These are phyloP conservation scores for Sideroxylon spinosum DNA, from an alignment of 179 eudicot species.

Conservation along the genomic window DNA sequence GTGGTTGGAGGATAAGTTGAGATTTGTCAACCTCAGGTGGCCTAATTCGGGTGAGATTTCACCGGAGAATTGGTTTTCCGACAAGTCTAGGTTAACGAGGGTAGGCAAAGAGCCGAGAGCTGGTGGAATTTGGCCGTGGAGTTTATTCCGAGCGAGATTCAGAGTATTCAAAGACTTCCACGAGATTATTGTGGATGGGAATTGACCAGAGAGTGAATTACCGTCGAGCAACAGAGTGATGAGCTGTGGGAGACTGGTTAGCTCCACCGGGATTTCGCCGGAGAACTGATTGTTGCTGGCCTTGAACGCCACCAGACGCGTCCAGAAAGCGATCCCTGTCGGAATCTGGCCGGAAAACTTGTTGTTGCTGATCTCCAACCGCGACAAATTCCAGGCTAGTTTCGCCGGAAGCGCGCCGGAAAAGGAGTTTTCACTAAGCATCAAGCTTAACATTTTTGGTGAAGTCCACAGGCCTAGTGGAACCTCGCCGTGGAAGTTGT, in stretches of 20 bases:
- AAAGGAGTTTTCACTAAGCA: slow-evolving; percentile 46
- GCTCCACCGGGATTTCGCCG: slow-evolving; percentile 50
- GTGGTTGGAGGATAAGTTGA: slow-evolving; percentile 64
- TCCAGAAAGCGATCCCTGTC: slow-evolving; percentile 38
- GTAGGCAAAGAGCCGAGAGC: slow-evolving; percentile 41
- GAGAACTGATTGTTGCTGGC: slow-evolving; percentile 64
- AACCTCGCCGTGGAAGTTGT: slow-evolving; percentile 54
- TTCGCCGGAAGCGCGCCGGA: slow-evolving; percentile 54
- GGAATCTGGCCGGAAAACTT: slow-evolving; percentile 63
- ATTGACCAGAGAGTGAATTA: slow-evolving; percentile 56
- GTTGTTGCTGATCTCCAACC: slow-evolving; percentile 54
- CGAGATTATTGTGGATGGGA: slow-evolving; percentile 50
- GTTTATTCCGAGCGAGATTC: slow-evolving; percentile 51
- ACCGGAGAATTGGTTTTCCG: slow-evolving; percentile 60
- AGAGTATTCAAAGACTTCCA: slow-evolving; percentile 53
- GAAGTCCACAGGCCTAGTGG: slow-evolving; percentile 57
- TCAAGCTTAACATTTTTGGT: slow-evolving; percentile 26
- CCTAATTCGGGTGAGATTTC: slow-evolving; percentile 56
- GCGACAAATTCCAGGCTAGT: slow-evolving; percentile 41
- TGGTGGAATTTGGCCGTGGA: slow-evolving; percentile 61
- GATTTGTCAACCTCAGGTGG: slow-evolving; percentile 32
- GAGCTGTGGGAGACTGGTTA: slow-evolving; percentile 48
- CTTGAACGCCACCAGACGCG: slow-evolving; percentile 34
- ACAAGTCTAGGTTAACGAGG: slow-evolving; percentile 57
- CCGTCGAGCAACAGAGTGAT: slow-evolving; percentile 47